Percentiles rank a stretch among this genome's conserved stretches.
These are phyloP conservation scores for Malassezia cuniculi DNA, from an alignment of 1,284 basidiomycete genomes.

Conservation along the genomic window DNA sequence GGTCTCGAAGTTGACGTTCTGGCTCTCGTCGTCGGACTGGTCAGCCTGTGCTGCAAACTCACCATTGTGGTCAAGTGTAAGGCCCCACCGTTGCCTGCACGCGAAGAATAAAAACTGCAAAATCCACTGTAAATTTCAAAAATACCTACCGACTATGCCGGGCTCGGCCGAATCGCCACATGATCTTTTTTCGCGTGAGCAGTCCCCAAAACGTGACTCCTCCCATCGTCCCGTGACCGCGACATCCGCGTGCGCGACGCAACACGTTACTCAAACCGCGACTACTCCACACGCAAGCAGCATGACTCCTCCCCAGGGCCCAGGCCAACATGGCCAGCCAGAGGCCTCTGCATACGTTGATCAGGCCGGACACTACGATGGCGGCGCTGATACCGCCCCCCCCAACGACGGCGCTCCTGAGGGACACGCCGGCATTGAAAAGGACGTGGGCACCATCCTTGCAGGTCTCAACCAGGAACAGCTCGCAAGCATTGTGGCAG, in stretches of 20 bases:
- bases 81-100: too few relatives aligned
- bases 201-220: slow-evolving; percentile 14
- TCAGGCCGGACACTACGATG: not conserved
- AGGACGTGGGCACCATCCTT: slow-evolving; percentile 33
- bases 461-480: slow-evolving; percentile 34
- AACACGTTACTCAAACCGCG: slow-evolving; percentile 12
- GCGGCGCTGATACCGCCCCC: not conserved
- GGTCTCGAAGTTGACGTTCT: slow-evolving; percentile 78
- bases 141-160: not conserved
- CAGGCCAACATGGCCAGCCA: slow-evolving; percentile 1
- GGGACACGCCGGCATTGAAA: slow-evolving; percentile 16
- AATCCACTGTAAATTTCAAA: too few relatives aligned
- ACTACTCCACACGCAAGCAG: slow-evolving; percentile 6
- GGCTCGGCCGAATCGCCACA: not conserved
- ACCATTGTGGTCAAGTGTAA: too few relatives aligned
- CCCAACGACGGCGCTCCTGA: slow-evolving; percentile 12
- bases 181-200: not conserved
- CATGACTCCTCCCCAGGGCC: slow-evolving; percentile 11
- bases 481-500: slow-evolving; percentile 34
- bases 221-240: slow-evolving; percentile 14
- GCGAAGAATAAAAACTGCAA: too few relatives aligned
- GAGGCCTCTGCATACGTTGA: slow-evolving; percentile 1
- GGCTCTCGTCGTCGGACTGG: slow-evolving; percentile 62
- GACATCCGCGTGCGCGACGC: too few relatives aligned
- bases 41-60: too few relatives aligned